Percentiles rank a stretch among this genome's conserved stretches.
phyloP scores from a whole-genome alignment of 164 flowering plant species.

The Houttuynia cordata region DNA sequence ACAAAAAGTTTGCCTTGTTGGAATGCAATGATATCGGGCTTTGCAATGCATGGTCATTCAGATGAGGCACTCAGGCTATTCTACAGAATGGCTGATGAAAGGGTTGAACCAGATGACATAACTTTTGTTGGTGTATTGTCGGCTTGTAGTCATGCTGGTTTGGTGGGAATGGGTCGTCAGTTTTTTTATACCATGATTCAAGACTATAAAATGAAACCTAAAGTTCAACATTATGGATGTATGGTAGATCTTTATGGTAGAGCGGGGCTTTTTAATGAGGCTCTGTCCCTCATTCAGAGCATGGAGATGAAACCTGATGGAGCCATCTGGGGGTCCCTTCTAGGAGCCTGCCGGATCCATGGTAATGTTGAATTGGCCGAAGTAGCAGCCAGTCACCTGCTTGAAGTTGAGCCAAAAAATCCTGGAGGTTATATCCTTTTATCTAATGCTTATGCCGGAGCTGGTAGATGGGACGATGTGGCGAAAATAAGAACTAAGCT shows the following conservation, averaged over 20 bases:
- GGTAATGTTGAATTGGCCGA: conserved; percentile 36
- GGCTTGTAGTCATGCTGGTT: conserved; percentile 58
- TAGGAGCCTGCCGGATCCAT: conserved; percentile 49
- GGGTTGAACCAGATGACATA: conserved; percentile 48
- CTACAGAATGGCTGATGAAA: conserved; percentile 30
- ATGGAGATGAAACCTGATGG: conserved; percentile 54
- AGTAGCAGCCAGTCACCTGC: conserved; percentile 25
- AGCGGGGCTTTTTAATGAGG: conserved; percentile 56
- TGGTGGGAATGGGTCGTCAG: conserved; percentile 35
- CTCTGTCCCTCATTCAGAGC: conserved; percentile 22
- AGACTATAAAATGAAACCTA: conserved; percentile 34
- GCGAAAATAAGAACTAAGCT: conserved; percentile 37
- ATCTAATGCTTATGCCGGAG: conserved; percentile 51
- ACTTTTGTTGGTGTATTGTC: conserved; percentile 54
- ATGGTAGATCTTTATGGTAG: conserved; percentile 54
- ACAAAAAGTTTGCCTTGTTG: conserved; percentile 38
- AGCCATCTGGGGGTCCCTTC: too few species aligned
- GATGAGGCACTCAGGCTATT: conserved; percentile 34
- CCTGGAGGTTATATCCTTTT: conserved; percentile 43
- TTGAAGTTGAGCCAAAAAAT: conserved; percentile 45
- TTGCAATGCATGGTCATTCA: conserved; percentile 53
- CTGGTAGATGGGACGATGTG: conserved; percentile 57
- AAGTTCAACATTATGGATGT: conserved; percentile 53
- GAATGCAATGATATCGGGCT: conserved; percentile 68
- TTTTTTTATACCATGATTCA: conserved; percentile 34